phyloP scores from a whole-genome alignment of 192 early-diverging fungal species.

The Martensiomyces pterosporus region DNA sequence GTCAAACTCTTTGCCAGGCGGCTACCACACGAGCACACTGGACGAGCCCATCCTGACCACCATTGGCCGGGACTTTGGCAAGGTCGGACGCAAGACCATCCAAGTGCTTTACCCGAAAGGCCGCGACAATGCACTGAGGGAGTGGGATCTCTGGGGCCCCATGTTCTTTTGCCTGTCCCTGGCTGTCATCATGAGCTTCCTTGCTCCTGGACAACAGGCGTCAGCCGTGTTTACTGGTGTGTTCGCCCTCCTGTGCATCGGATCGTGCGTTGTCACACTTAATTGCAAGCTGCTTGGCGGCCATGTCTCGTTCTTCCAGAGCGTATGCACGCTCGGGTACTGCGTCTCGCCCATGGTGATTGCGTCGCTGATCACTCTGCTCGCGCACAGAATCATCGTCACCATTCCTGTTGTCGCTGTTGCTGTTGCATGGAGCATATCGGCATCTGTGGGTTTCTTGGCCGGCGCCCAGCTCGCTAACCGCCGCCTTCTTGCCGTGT shows the following conservation, averaged over 20 bases:
- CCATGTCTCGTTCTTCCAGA: conserved; percentile 92
- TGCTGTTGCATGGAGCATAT: conserved; percentile 84
- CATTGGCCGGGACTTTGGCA: conserved; percentile 60
- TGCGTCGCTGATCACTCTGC: conserved; percentile 67
- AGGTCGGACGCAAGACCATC: conserved; percentile 29
- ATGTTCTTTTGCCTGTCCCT: conserved; percentile 87
- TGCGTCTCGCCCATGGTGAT: conserved; percentile 92
- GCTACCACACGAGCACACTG: conserved; percentile 68
- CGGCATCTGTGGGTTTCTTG: conserved; percentile 90
- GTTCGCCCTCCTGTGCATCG: conserved; percentile 93
- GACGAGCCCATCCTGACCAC: conserved; percentile 94
- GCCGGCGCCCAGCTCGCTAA: conserved; percentile 82
- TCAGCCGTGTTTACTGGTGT: conserved; percentile 85
- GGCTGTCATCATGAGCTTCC: conserved; percentile 78
- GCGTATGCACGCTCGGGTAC: conserved; percentile 94
- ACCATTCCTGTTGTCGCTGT: conserved; percentile 68
- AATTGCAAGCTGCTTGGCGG: conserved; percentile 96
- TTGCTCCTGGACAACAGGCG: conserved; percentile 74
- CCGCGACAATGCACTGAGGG: conserved; percentile 36
- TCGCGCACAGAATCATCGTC: conserved; percentile 64
- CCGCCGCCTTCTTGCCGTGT: conserved; percentile 80
- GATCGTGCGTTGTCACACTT: conserved; percentile 90
- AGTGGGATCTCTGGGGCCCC: conserved; percentile 96
- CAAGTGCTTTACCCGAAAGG: conserved; percentile 44
- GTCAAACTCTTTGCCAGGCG: conserved; percentile 42